Evolutionary conservation across 352 stramenopile genomes (phyloP).

Genomic region (Chrysophaeum taylorii): DNA sequence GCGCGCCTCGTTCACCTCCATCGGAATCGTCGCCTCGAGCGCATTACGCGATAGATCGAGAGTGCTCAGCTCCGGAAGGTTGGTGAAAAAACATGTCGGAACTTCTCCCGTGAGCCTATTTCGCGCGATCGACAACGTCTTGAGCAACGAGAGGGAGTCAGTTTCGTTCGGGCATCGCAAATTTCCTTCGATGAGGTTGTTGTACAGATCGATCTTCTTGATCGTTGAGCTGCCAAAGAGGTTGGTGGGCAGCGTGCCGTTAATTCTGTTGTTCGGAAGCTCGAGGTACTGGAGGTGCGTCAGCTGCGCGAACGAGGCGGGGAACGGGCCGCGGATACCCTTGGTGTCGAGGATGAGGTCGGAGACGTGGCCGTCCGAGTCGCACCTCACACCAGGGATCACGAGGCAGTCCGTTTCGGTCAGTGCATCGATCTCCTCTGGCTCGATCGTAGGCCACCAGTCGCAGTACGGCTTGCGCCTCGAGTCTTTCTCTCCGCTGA

Average conservation of each 20-base stretch:
- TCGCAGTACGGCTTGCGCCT: conserved; percentile 2
- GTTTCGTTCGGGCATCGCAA: not conserved
- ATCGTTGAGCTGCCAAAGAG: not conserved
- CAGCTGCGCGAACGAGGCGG: not conserved
- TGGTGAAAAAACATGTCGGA: not conserved
- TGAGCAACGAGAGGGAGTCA: too few species aligned
- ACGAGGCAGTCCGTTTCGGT: not conserved
- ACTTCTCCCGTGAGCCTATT: not conserved
- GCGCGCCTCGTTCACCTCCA: not conserved
- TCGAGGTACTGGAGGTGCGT: not conserved
- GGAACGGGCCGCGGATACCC: not conserved
- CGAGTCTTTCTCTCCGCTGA: not conserved
- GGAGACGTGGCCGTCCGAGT: not conserved
- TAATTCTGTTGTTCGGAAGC: not conserved
- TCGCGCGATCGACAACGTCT: not conserved
- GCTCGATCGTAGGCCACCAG: not conserved
- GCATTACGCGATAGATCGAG: not conserved
- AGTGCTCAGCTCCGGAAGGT: not conserved
- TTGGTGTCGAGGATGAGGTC: not conserved
- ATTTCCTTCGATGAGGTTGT: not conserved
- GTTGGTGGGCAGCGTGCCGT: not conserved
- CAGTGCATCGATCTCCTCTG: not conserved
- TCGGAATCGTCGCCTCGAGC: not conserved
- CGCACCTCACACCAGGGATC: not conserved
- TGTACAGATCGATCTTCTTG: not conserved